These are phyloP conservation scores for Eucalyptus shirleyi DNA, from an alignment of 345 rosid genomes.

Conservation along the genomic window DNA sequence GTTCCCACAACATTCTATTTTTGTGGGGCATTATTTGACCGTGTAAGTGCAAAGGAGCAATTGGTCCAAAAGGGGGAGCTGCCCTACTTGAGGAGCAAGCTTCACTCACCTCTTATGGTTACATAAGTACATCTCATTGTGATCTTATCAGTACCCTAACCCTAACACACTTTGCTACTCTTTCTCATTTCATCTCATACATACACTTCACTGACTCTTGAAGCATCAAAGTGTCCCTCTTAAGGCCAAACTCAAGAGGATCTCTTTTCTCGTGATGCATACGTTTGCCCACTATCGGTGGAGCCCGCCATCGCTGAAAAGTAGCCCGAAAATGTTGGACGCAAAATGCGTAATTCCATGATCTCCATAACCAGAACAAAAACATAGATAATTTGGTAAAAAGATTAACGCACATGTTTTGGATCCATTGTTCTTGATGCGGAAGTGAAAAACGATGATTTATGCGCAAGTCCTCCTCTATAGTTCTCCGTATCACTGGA, in stretches of 20 bases:
- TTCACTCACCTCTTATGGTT: background rate
- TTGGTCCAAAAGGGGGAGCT: background rate
- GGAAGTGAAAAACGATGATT: fast-evolving
- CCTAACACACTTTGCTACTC: background rate
- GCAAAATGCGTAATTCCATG: no score
- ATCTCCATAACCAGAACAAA: no score
- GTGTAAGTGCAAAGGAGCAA: background rate
- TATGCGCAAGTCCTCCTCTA: fast-evolving
- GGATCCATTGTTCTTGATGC: no score
- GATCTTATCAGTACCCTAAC: background rate
- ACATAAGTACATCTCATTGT: background rate
- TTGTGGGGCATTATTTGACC: background rate
- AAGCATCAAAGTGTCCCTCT: background rate
- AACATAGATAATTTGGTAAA: no score
- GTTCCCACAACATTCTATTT: background rate
- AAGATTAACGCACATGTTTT: fast-evolving
- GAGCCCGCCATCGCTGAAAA: fast-evolving
- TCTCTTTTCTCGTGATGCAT: background rate
- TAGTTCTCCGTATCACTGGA: fast-evolving
- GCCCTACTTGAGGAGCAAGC: background rate
- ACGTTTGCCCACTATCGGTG: background rate
- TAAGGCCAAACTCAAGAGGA: background rate
- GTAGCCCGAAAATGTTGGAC: background rate
- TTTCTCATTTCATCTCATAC: background rate
- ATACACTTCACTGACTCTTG: background rate